Evolutionary conservation across 176 grass and related monocot genomes (phyloP).

Genomic region (Hyparrhenia diplandra): DNA sequence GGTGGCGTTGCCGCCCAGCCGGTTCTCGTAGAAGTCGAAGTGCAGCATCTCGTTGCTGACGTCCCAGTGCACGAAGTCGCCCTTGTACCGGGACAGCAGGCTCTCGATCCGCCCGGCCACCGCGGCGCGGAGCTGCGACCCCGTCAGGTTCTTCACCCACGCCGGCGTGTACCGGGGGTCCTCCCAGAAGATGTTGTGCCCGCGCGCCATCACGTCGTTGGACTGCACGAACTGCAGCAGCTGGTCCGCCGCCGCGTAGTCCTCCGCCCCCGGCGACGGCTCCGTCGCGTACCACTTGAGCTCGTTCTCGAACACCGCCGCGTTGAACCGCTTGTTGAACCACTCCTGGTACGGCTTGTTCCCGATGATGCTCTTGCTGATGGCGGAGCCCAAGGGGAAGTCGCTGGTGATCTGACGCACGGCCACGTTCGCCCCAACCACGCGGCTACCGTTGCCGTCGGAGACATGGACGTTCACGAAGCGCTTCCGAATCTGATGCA

Average conservation of each 20-base stretch:
- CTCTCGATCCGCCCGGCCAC: slow-evolving; percentile 61
- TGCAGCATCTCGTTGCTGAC: slow-evolving; percentile 97
- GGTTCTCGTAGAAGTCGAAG: slow-evolving; percentile 86
- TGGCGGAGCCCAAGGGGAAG: slow-evolving; percentile 78
- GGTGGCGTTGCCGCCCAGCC: slow-evolving; percentile 63
- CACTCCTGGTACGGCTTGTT: slow-evolving; percentile 43
- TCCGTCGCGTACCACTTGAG: slow-evolving; percentile 96
- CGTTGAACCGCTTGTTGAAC: slow-evolving; percentile 67
- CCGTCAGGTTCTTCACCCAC: slow-evolving; percentile 81
- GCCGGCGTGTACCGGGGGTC: slow-evolving; percentile 62
- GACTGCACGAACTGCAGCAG: slow-evolving; percentile 61
- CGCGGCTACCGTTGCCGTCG: slow-evolving; percentile 37
- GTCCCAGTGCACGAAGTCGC: slow-evolving; percentile 96
- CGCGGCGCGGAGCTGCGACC: slow-evolving; percentile 45
- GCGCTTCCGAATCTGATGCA: slow-evolving; percentile 73
- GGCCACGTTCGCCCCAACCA: slow-evolving; percentile 38
- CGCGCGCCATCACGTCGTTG: slow-evolving; percentile 53
- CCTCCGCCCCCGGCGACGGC: slow-evolving; percentile 54
- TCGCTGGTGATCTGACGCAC: slow-evolving; percentile 58
- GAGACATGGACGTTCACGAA: slow-evolving; percentile 57
- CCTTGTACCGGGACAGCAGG: slow-evolving; percentile 67
- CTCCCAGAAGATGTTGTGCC: slow-evolving; percentile 99
- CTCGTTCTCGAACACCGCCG: slow-evolving; percentile 95
- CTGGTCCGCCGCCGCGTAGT: slow-evolving; percentile 54
- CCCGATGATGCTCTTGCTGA: slow-evolving; percentile 7